phyloP scores from a whole-genome alignment of 176 grass and related monocot species.

The Eremochloa ophiuroides region DNA sequence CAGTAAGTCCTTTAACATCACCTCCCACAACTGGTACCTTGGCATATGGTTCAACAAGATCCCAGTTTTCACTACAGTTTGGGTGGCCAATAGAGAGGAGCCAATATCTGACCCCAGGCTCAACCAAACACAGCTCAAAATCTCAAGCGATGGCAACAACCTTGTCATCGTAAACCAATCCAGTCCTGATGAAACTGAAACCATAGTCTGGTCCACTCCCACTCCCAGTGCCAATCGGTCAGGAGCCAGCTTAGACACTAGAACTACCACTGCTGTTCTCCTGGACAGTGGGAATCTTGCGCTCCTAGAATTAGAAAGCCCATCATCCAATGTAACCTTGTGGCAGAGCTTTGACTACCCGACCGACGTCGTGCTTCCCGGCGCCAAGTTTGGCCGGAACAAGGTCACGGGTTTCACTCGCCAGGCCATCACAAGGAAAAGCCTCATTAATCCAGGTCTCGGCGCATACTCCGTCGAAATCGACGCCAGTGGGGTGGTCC shows the following conservation, averaged over 20 bases:
- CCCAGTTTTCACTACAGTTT: not conserved
- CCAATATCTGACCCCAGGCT: not conserved
- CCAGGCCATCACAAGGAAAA: not conserved
- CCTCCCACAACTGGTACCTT: conserved; percentile 4
- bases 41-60: conserved; percentile 6
- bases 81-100: not conserved
- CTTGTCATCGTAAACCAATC: not conserved
- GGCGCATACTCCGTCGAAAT: conserved; percentile 35
- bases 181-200: not conserved
- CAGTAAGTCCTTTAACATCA: conserved; percentile 12
- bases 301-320: not conserved
- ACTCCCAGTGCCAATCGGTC: not conserved
- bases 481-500: not conserved
- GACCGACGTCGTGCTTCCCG: conserved; percentile 7
- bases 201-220: conserved; percentile 35
- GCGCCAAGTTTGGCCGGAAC: conserved; percentile 48
- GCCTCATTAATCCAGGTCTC: conserved; percentile 24
- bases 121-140: not conserved
- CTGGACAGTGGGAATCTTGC: conserved; percentile 1
- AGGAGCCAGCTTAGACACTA: not conserved
- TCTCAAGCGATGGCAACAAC: not conserved
- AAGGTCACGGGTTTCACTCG: conserved; percentile 24
- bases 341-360: conserved; percentile 30
- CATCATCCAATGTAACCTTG: not conserved
- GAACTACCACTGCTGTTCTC: not conserved